Base-by-base conservation (phyloP, 345 rosid genomes). In the Salix udensis region DNA sequence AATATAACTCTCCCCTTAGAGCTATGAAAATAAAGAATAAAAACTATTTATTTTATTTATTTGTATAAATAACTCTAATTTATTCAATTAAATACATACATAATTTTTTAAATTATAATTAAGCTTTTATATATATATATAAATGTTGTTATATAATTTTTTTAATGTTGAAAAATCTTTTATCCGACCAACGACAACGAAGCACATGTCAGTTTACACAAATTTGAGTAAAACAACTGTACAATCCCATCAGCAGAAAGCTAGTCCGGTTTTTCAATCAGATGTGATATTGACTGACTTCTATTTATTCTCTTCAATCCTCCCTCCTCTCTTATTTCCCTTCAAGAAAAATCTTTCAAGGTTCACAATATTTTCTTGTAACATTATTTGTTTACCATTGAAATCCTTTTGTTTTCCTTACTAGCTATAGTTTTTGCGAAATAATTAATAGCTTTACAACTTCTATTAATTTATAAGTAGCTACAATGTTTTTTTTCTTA, bases 301-400 rank as follows among this genome's bases (percentile, higher is more conserved):
- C 88, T 85, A 88, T 86, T 86, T 86, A 85, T 80, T 80, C 74
- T 66, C 82, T 40, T 30, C 68, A 53, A 68, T 24, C 74, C 70
- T 55, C 69, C 31, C 68, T 13, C 40, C 44, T 40, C 65, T 68
- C 77, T 61, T 76, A 74, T 84, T 81, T 81, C 74, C 75, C 67
- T 74, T 80, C 48, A 44, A 24, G 48, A 86, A 72, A 79, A 79
- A 55, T 50, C 74, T 69, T 80, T 65, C 79, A 73, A 81, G 83
- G 83, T 77, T 65, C 76, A 28, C 28, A 12, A 60, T 30, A 8
- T 24, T 50, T 77, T 40, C 74, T 46, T 24, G 24, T 68, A 58
- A 55, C 40, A 50, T 5, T 60, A 58, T 80, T 31, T 53, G 12
- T 36, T 12, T 74, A 28, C 28, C 28, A 28, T 28, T 28, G 28